Base-by-base conservation (phyloP, 2,329 filamentous ascomycete genomes). In the Phoma herbarum region DNA sequence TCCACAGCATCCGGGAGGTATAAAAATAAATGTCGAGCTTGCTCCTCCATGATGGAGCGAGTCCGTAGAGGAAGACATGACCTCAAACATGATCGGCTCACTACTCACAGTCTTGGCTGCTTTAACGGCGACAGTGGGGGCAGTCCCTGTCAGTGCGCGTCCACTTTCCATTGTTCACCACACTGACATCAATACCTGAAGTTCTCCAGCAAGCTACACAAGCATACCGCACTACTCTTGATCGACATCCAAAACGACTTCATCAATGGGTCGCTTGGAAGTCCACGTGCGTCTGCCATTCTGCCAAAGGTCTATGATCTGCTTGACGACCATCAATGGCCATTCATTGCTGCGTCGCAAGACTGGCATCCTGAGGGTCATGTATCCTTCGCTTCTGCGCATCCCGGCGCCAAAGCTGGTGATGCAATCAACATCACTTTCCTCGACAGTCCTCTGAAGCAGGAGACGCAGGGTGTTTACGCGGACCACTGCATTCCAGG, bases 231-330 rank as follows among this genome's bases (percentile, higher is more conserved):
- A 7, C 53, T 71, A 1, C 50, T 70, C 23, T 57, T 72, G 23
- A 67, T 72, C 43, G 67, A 70, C 23, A 67, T 71, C 33, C 69
- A 71, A 52, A 67, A 70, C 46, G 67, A 71, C 46, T 70, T 68
- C 58, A 67, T 68, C 26, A 68, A 60, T 20, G 67, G 67, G 16
- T 68, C 63, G 2, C 62, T 68, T 4, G 61, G 59, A 35, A 67
- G 60, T 43, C 48, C 64, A 8, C 64, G 64, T 44, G 66, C 64
- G 2, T 52, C 64, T 1, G 42, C 57, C 14, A 68, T 68, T 11
- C 45, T 70, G 16, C 64, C 66, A 25, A 64, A 65, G 39, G 61
- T 70, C n/a, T 65, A 68, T 41, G 20, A 61, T 6, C 61, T 70
- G 10, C 61, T 68, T 18, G 64, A 70, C 49, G 52, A 64, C n/a